Conservation (phyloP, 1,139 yeast species). For the Kodamaea sp. region DNA sequence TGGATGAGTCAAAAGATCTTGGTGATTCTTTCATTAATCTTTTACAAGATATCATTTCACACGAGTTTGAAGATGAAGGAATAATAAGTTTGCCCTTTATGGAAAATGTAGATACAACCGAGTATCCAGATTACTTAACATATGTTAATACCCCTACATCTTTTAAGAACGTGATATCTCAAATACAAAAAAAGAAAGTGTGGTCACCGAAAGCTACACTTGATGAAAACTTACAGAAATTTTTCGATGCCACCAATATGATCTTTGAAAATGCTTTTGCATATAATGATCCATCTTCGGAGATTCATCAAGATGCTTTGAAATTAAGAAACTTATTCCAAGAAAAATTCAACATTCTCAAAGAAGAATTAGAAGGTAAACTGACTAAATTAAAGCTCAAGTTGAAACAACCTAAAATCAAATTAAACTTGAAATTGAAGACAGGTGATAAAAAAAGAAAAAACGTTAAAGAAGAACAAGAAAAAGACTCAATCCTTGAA, state of each 20-base stretch:
- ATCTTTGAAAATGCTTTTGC: slow-evolving; percentile 57
- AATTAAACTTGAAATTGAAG: slow-evolving; percentile 21
- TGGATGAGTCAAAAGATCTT: slow-evolving; percentile 16
- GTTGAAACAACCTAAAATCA: slow-evolving; percentile 25
- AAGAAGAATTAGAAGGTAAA: slow-evolving; percentile 16
- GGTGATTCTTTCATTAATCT: slow-evolving; percentile 23
- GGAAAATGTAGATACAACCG: slow-evolving; percentile 52
- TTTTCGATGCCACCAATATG: slow-evolving; percentile 45
- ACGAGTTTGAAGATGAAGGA: slow-evolving; percentile 42
- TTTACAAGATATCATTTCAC: slow-evolving; percentile 37
- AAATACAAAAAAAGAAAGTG: slow-evolving; percentile 41
- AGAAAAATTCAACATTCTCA: slow-evolving; percentile 27
- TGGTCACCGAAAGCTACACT: slow-evolving; percentile 26
- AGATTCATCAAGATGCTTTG: slow-evolving; percentile 54
- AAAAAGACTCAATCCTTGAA: slow-evolving; percentile 17
- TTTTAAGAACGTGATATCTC: slow-evolving; percentile 42
- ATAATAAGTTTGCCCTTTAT: slow-evolving; percentile 53
- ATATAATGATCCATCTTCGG: slow-evolving; percentile 54
- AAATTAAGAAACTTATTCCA: slow-evolving; percentile 38
- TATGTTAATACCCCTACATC: slow-evolving; percentile 57
- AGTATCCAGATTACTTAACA: slow-evolving; percentile 59
- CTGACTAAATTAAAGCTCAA: slow-evolving; percentile 26
- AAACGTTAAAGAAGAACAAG: slow-evolving; percentile 18
- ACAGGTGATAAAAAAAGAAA: slow-evolving; percentile 18
- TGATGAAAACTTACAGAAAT: slow-evolving; percentile 42